Conservation (phyloP, 352 stramenopile species). For the Globisporangium middletonii region DNA sequence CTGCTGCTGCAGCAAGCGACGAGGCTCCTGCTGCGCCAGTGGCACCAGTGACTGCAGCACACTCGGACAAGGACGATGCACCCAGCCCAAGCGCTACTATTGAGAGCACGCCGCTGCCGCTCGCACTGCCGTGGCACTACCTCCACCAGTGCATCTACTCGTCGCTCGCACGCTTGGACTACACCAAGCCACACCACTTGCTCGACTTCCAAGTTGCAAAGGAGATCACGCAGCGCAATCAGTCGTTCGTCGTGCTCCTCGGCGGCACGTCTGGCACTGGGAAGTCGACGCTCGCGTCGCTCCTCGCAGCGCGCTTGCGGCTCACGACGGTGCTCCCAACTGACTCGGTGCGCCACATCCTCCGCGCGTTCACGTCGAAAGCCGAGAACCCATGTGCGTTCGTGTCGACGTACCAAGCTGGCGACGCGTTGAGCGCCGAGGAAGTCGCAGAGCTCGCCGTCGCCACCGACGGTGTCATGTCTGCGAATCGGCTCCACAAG, state of each 20-base stretch:
- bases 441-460: slow-evolving; percentile 43
- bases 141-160: slow-evolving; percentile 82
- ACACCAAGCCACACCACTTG: slow-evolving; percentile 81
- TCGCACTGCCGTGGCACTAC: slow-evolving; percentile 59
- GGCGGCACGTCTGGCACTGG: slow-evolving; percentile 80
- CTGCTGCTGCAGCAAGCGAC: background rate
- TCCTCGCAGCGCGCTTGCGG: slow-evolving; percentile 65
- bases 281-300: slow-evolving; percentile 80
- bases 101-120: background rate
- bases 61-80: too few species aligned
- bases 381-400: slow-evolving; percentile 77
- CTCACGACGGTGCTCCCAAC: slow-evolving; percentile 82
- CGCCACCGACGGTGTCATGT: slow-evolving; percentile 41
- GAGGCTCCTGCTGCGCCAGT: background rate
- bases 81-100: background rate
- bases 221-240: slow-evolving; percentile 81
- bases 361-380: slow-evolving; percentile 77
- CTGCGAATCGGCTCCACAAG: slow-evolving; percentile 69
- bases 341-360: slow-evolving; percentile 80
- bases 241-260: slow-evolving; percentile 84
- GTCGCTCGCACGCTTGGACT: slow-evolving; percentile 68
- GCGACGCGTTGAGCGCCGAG: slow-evolving; percentile 50
- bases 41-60: too few species aligned
- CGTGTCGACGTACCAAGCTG: slow-evolving; percentile 86
- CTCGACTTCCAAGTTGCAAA: slow-evolving; percentile 83